Evolutionary conservation across 1,284 basidiomycete species (phyloP), one percentile per base, ranked within the genome.

Genomic region (Trametes pubescens): DNA sequence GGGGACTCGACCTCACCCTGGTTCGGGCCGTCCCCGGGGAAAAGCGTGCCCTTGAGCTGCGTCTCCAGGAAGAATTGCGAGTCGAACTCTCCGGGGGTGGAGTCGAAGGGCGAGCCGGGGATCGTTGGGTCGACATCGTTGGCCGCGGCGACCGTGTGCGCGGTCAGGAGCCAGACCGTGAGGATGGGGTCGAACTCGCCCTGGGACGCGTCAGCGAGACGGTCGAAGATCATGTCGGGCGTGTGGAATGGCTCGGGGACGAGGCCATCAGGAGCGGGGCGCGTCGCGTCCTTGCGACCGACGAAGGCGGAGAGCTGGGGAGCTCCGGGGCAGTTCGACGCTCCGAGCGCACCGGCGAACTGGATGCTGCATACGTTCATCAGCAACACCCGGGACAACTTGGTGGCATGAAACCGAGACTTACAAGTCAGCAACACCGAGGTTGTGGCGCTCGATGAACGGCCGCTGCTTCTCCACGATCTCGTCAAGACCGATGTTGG

Each of bases 171-270:
- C 34, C 78, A 79, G 43, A 84, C 78, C 32, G 80, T 76, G 68
- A 82, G 80, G 26, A 69, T 71, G 5, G 78, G 69, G 54, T 68
- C 71, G 70, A 83, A 71, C 13, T 66, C 68, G 40, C 66, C 65
- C 22, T 55, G 22, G 11, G 59, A 61, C 7, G 69, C 73, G 35
- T 74, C 73, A 14, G 59, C 62, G 52, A 74, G 65, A 43, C 73
- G 72, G 22, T 56, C 69, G 43, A 74, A 62, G 57, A 73, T 72
- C 21, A 46, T 51, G 65, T 72, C 71, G 46, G 69, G 66, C 22
- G 74, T 71, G 69, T 82, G 79, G 65, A 76, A 77, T n/a, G 81
- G 81, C 62, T 77, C 77, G n/a, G 80, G 79, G 46, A 83, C 72
- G 43, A 79, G 66, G 24, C 68, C 61, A 49, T 80, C 76, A 13